phyloP scores from a whole-genome alignment of 148 eudicot genomes.

The Persicaria maculosa region DNA sequence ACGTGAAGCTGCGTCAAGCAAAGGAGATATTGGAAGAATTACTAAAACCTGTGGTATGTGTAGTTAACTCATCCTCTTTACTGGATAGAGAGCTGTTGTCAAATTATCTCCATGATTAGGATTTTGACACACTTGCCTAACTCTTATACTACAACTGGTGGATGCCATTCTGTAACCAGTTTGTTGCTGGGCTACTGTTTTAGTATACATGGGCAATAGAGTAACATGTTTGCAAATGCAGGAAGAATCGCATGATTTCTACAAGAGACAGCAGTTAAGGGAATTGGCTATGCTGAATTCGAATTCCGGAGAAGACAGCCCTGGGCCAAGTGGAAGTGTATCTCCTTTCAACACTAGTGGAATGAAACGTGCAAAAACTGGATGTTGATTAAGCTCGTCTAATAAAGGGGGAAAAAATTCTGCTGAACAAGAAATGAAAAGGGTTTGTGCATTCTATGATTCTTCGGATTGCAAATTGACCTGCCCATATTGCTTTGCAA shows the following conservation, averaged over 20 bases:
- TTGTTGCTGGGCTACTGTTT: not conserved
- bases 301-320: conserved; percentile 73
- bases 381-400: no score
- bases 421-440: no score
- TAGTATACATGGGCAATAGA: not conserved
- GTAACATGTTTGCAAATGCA: conserved; percentile 17
- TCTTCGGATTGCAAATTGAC: no score
- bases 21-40: conserved; percentile 91
- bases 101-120: no score
- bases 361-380: no score
- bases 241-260: conserved; percentile 95
- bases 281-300: conserved; percentile 93
- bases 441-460: no score
- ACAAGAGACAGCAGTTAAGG: conserved; percentile 86
- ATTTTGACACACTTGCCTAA: no score
- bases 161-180: no score
- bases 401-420: no score
- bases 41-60: conserved; percentile 83
- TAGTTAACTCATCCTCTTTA: not conserved
- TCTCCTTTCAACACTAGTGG: conserved; percentile 68
- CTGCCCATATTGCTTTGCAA: no score
- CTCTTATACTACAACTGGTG: no score
- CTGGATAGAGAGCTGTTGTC: not conserved
- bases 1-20: conserved; percentile 84
- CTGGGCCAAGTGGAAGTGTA: conserved; percentile 86